A percentile compares a stretch with the other conserved stretches of the same genome.
Evolutionary conservation across 805 yeast genomes (phyloP).

Genomic region (Pichia manshurica): DNA sequence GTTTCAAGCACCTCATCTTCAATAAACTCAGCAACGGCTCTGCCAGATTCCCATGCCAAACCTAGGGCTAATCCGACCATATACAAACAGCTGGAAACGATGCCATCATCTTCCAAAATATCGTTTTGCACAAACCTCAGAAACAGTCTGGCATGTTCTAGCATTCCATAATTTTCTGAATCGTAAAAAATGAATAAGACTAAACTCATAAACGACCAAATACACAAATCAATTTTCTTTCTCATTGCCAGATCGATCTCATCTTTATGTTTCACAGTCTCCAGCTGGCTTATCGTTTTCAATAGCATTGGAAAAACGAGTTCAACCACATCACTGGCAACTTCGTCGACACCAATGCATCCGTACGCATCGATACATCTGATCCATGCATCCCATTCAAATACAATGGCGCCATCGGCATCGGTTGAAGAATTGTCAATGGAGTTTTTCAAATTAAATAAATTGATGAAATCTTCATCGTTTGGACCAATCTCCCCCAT

Average conservation of each 20-base stretch:
- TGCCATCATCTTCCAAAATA: conserved; percentile 33
- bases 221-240: conserved; percentile 5
- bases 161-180: conserved; percentile 45
- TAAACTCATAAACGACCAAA: conserved; percentile 22
- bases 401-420: background rate
- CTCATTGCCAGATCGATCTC: background rate
- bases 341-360: conserved; percentile 47
- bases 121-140: conserved; percentile 39
- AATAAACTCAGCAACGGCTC: conserved; percentile 23
- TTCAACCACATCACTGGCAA: conserved; percentile 32
- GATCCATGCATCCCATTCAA: conserved; percentile 30
- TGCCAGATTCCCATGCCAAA: conserved; percentile 36
- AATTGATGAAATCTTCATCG: conserved; percentile 10
- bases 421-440: background rate
- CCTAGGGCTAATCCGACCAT: conserved; percentile 42
- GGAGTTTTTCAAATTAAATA: conserved; percentile 5
- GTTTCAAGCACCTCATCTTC: conserved; percentile 12
- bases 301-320: conserved; percentile 27
- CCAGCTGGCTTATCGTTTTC: conserved; percentile 8
- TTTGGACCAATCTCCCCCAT: conserved; percentile 14
- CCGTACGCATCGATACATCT: conserved; percentile 39
- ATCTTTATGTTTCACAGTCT: background rate
- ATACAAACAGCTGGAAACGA: conserved; percentile 41
- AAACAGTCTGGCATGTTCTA: conserved; percentile 38
- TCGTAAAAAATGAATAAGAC: conserved; percentile 42